Evolutionary conservation across 768 basidiomycete genomes (phyloP).

Genomic region (Suillus brevipes): DNA sequence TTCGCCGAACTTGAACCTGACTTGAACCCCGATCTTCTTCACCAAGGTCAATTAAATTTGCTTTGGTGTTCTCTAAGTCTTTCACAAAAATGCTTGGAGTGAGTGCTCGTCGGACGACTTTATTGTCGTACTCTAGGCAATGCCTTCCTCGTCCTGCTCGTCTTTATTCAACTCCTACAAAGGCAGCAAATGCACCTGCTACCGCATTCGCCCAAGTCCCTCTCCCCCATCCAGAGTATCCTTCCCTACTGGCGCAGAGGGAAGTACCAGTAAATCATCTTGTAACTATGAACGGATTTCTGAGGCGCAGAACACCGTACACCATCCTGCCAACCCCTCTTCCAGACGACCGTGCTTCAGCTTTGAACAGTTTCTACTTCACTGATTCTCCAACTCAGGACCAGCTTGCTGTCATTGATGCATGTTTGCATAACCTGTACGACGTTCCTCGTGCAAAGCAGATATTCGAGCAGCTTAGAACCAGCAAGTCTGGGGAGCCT

Average conservation of each 20-base stretch:
- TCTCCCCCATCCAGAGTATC: constrained; percentile 39
- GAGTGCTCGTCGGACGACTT: constrained; percentile 32
- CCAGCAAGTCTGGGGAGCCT: constrained; percentile 40
- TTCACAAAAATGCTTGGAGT: not conserved
- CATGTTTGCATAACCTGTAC: constrained; percentile 73
- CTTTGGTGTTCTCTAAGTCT: not conserved
- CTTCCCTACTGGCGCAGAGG: constrained; percentile 36
- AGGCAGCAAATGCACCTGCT: constrained; percentile 54
- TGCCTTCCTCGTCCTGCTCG: constrained; percentile 68
- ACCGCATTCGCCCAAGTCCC: constrained; percentile 42
- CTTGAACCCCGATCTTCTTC: not conserved
- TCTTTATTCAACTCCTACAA: constrained; percentile 68
- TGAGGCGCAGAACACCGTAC: constrained; percentile 47
- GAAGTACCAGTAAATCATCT: constrained; percentile 15
- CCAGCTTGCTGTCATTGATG: constrained; percentile 75
- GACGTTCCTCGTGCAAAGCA: constrained; percentile 76
- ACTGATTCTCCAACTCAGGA: constrained; percentile 67
- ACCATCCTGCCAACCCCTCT: constrained; percentile 70
- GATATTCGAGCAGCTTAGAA: constrained; percentile 67
- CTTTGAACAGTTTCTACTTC: constrained; percentile 53
- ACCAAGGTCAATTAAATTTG: not conserved
- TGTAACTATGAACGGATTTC: constrained; percentile 51
- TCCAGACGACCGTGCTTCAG: constrained; percentile 46
- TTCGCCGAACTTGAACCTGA: not conserved
- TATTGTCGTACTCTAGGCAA: constrained; percentile 63